A percentile compares a stretch with the other conserved stretches of the same genome.
Conservation (phyloP, 305 asterid species). For the Solanum hybrid region DNA sequence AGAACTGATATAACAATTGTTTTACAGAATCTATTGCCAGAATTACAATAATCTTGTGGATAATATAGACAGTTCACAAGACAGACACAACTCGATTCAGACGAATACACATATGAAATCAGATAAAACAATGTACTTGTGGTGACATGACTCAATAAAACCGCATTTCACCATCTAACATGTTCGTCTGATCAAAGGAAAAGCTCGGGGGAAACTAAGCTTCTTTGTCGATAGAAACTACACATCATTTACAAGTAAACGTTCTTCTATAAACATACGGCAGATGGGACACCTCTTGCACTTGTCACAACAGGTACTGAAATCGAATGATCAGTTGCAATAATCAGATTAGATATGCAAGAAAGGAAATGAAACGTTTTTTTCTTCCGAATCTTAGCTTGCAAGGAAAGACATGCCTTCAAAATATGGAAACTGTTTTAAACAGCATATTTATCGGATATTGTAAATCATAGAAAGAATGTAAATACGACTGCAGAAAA, state of each 20-base stretch:
- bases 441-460: background rate
- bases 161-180: slow-evolving; percentile 38
- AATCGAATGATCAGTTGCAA: background rate
- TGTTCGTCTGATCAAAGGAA: background rate
- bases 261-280: slow-evolving; percentile 70
- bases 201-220: background rate
- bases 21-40: background rate
- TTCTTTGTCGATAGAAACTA: slow-evolving; percentile 19
- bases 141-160: slow-evolving; percentile 52
- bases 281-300: slow-evolving; percentile 97
- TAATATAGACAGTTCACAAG: background rate
- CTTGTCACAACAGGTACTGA: slow-evolving; percentile 72
- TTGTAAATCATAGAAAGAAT: background rate
- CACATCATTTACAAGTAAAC: slow-evolving; percentile 59
- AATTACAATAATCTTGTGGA: background rate
- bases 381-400: background rate
- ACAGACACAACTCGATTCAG: background rate
- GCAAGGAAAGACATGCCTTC: background rate
- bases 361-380: background rate
- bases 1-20: background rate
- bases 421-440: background rate
- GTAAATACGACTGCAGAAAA: background rate
- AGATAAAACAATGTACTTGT: background rate
- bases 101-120: background rate
- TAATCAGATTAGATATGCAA: background rate